Evolutionary conservation across 768 basidiomycete species (phyloP).

Genomic region (Hebeloma cylindrosporum): DNA sequence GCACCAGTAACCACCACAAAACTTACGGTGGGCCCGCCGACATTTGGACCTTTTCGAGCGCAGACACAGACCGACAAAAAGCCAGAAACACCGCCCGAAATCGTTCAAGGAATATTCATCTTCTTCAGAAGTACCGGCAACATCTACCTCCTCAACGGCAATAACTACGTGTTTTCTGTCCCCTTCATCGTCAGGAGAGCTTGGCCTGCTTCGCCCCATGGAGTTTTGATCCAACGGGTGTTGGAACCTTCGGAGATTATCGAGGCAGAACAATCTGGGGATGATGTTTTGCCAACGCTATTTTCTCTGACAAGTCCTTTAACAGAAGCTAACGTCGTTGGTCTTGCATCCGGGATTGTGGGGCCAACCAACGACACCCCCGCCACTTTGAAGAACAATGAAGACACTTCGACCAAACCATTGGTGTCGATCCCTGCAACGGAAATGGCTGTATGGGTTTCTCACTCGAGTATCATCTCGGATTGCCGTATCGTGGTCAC

Average conservation of each 20-base stretch:
- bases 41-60: constrained; percentile 55
- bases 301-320: constrained; percentile 79
- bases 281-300: constrained; percentile 72
- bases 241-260: constrained; percentile 65
- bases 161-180: constrained; percentile 74
- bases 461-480: constrained; percentile 47
- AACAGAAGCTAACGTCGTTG: constrained; percentile 70
- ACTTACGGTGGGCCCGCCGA: constrained; percentile 30
- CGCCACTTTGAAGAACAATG: constrained; percentile 51
- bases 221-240: constrained; percentile 75
- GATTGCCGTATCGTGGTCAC: constrained; percentile 56
- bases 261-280: constrained; percentile 65
- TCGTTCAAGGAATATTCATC: constrained; percentile 66
- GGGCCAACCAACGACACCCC: constrained; percentile 40
- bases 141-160: constrained; percentile 68
- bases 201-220: constrained; percentile 78
- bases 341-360: constrained; percentile 60
- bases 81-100: too few species aligned
- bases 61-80: constrained; percentile 41
- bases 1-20: constrained; percentile 19
- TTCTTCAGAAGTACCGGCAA: constrained; percentile 75
- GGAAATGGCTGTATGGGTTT: constrained; percentile 66
- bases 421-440: constrained; percentile 57
- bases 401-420: constrained; percentile 49
- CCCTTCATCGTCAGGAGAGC: constrained; percentile 80